A percentile compares a stretch with the other conserved stretches of the same genome.
phyloP scores from a whole-genome alignment of 305 asterid species.

The Euphrasia arctica region DNA sequence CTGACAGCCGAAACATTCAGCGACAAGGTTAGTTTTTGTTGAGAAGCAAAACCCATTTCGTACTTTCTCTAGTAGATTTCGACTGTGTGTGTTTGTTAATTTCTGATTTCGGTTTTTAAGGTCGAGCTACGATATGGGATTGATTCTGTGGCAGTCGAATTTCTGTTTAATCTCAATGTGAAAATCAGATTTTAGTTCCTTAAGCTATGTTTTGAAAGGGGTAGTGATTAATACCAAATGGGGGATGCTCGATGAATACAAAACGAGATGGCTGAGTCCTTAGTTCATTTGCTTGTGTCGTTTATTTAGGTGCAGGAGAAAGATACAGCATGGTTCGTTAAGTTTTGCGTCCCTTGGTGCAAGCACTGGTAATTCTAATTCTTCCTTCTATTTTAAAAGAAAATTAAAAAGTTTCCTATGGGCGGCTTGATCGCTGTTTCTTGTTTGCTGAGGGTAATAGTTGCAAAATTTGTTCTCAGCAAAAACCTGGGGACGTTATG shows the following conservation, averaged over 20 bases:
- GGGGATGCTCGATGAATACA: slow-evolving; percentile 2
- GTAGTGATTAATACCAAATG: neutral
- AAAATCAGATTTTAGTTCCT: neutral
- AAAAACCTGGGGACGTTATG: slow-evolving; percentile 87
- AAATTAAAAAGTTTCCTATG: neutral
- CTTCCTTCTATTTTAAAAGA: neutral
- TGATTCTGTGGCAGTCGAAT: neutral
- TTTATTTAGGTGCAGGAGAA: slow-evolving; percentile 77
- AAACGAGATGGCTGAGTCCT: slow-evolving; percentile 2
- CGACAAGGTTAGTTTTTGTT: slow-evolving; percentile 59
- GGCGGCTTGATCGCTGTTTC: neutral
- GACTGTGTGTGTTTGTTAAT: no score
- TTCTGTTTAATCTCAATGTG: no score
- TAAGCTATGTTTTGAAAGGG: no score
- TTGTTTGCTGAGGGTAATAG: slow-evolving; percentile 18
- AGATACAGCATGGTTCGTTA: slow-evolving; percentile 89
- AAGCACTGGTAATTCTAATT: slow-evolving; percentile 74
- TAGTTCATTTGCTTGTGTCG: slow-evolving; percentile 21
- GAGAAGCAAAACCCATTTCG: neutral
- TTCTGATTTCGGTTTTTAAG: no score
- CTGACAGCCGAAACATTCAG: slow-evolving; percentile 66
- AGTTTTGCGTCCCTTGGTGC: slow-evolving; percentile 89
- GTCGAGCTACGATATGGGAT: neutral
- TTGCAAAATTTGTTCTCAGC: slow-evolving; percentile 42
- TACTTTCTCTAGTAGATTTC: neutral